A percentile compares a stretch with the other conserved stretches of the same genome.
Evolutionary conservation across 129 eudicot genomes (phyloP).

Genomic region (Pittosporum tobira): DNA sequence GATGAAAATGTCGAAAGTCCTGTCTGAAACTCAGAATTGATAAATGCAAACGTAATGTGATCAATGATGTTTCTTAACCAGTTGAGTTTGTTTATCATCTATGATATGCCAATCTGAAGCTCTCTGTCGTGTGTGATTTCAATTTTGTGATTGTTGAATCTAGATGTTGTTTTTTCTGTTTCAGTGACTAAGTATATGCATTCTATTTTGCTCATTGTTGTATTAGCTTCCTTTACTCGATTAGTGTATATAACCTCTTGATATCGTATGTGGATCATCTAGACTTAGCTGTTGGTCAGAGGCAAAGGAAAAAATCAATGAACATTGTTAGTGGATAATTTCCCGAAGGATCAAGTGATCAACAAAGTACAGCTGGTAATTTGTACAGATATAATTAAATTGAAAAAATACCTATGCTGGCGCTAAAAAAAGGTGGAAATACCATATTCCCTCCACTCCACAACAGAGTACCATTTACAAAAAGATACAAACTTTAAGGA

Average conservation of each 20-base stretch:
- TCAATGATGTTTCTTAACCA: not conserved
- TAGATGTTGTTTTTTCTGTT: too few species aligned
- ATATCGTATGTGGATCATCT: not conserved
- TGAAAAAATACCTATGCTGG: too few species aligned
- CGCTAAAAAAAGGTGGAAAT: too few species aligned
- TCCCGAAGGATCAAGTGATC: not conserved
- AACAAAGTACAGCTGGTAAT: too few species aligned
- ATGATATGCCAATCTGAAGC: not conserved
- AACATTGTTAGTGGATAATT: not conserved
- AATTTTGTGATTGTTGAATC: not conserved
- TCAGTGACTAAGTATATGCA: not conserved
- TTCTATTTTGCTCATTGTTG: not conserved
- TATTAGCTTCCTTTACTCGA: too few species aligned
- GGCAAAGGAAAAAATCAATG: not conserved
- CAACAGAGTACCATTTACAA: too few species aligned
- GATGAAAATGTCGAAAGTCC: not conserved
- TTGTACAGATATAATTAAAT: too few species aligned
- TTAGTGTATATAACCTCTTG: not conserved
- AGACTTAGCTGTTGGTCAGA: not conserved
- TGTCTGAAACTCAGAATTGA: not conserved
- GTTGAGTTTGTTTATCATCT: not conserved
- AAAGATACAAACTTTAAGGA: too few species aligned
- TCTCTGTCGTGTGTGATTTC: not conserved
- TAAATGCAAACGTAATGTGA: not conserved
- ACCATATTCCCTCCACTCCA: too few species aligned